Evolutionary conservation across 208 protist genomes (phyloP), one percentile per base, ranked within the genome.

Genomic region (Perkinsela sp.): DNA sequence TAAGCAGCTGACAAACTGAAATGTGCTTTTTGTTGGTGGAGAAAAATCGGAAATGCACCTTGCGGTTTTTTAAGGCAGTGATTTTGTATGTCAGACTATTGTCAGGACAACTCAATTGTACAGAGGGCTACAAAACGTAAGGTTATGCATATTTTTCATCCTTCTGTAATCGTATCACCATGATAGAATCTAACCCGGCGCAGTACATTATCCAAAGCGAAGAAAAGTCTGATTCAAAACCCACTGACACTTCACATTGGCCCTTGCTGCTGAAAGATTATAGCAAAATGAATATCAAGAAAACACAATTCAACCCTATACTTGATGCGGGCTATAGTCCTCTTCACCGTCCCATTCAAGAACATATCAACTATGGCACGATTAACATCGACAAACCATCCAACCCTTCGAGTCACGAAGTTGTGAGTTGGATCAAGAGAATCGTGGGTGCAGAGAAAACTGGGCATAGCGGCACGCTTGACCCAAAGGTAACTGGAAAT

Each of bases 331-430:
- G 97, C 40, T 90, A 81, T 76, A 94, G 94, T 29, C 97, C 97
- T 48, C 80, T 99, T 13, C 94, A 96, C 68, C 86, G 97, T 31
- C 86, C 93, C 31, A 78, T 99, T 32, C 65, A 77, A 1, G 96
- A 99, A 69, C 97, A 99, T 77, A 73, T 98, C 31, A 88, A 88
- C 68, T 99, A 98, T 77, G 97, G 97, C 74, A 92, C 98, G 74
- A 98, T 99, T 77, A 99, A 99, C 83, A 89, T 99, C 48, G 97
- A 99, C 80, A 99, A 99, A 80, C 96, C 97, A 6, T 93, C 96
- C 15, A 99, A 99, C 76, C 97, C 97, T 74, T 98, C 95, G 48
- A 98, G 95, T 66, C 97, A 99, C 78, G 97, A 99, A 81, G 96
- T 99, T 71, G 97, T 99, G 22, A 94, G 97, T 0, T 99, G 97